Percentiles rank a stretch among this genome's conserved stretches.
phyloP scores from a whole-genome alignment of 805 yeast genomes.

The Starmerella vaccinii region DNA sequence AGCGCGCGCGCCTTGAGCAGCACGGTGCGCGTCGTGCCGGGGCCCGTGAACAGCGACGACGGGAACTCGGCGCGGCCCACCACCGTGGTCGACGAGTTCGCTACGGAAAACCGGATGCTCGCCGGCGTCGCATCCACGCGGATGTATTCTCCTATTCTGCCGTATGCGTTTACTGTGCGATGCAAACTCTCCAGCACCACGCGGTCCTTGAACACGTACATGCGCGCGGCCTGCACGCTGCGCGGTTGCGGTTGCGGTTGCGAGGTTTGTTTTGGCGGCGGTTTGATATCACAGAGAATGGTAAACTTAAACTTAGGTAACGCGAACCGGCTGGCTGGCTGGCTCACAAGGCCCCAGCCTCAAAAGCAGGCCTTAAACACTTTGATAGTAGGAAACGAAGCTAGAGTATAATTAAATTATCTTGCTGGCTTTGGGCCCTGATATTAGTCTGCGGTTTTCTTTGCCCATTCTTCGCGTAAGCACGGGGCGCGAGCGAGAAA shows the following conservation, averaged over 20 bases:
- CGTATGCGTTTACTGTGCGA: constrained; percentile 7
- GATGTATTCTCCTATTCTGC: constrained; percentile 17
- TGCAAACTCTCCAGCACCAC: constrained; percentile 11
- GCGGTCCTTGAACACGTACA: constrained; percentile 17
- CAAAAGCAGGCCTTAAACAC: too few species aligned
- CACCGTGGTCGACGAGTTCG: constrained; percentile 17
- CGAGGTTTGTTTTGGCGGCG: neutral
- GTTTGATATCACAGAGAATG: neutral
- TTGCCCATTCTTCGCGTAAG: too few species aligned
- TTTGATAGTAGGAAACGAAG: too few species aligned
- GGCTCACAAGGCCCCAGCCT: too few species aligned
- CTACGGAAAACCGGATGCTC: constrained; percentile 9
- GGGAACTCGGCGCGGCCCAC: constrained; percentile 8
- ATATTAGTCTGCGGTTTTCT: too few species aligned
- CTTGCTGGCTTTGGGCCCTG: too few species aligned
- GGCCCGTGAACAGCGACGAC: constrained; percentile 9
- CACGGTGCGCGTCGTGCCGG: constrained; percentile 6
- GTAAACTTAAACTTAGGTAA: neutral
- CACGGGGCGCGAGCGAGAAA: too few species aligned
- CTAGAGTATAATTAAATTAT: too few species aligned
- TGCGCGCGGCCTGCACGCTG: neutral
- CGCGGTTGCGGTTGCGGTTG: too few species aligned
- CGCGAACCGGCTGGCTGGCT: neutral
- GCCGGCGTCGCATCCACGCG: constrained; percentile 8
- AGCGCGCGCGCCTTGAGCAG: constrained; percentile 18